Conservation (phyloP, 192 early-diverging fungal genomes). For the Backusella parvicylindrica region DNA sequence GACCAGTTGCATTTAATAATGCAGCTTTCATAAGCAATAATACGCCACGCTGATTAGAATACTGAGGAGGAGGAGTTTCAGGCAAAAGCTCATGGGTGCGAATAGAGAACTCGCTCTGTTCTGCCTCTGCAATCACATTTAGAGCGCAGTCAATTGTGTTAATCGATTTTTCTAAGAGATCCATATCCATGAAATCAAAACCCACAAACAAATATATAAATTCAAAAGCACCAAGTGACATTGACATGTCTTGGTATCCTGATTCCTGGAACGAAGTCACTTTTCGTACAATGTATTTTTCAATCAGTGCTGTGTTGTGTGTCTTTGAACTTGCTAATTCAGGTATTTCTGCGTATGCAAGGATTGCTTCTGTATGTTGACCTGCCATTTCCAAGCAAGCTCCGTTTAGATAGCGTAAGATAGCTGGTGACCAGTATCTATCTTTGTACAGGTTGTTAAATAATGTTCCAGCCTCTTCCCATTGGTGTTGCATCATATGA, state of each 20-base stretch:
- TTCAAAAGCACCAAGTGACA: conserved; percentile 43
- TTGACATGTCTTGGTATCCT: conserved; percentile 42
- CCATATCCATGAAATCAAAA: conserved; percentile 39
- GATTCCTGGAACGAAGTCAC: conserved; percentile 38
- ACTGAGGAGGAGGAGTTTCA: conserved; percentile 18
- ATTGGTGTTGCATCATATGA: conserved; percentile 39
- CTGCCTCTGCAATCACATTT: conserved; percentile 22
- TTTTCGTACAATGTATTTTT: conserved; percentile 45
- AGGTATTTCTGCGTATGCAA: conserved; percentile 51
- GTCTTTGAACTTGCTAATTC: conserved; percentile 38
- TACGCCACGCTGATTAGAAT: conserved; percentile 34
- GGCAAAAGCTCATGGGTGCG: conserved; percentile 24
- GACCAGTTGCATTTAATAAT: conserved; percentile 41
- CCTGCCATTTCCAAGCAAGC: conserved; percentile 53
- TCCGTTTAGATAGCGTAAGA: conserved; percentile 43
- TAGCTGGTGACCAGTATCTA: conserved; percentile 46
- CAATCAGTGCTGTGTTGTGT: conserved; percentile 38
- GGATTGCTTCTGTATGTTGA: conserved; percentile 64
- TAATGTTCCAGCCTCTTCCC: conserved; percentile 35
- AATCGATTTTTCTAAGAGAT: conserved; percentile 17
- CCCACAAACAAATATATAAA: conserved; percentile 44
- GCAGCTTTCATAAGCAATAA: conserved; percentile 47
- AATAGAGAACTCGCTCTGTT: conserved; percentile 23
- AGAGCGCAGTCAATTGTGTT: conserved; percentile 26
- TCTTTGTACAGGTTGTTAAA: conserved; percentile 43